A percentile compares a stretch with the other conserved stretches of the same genome.
phyloP scores from a whole-genome alignment of 2,329 filamentous ascomycete species.

The Epichloe aotearoae region DNA sequence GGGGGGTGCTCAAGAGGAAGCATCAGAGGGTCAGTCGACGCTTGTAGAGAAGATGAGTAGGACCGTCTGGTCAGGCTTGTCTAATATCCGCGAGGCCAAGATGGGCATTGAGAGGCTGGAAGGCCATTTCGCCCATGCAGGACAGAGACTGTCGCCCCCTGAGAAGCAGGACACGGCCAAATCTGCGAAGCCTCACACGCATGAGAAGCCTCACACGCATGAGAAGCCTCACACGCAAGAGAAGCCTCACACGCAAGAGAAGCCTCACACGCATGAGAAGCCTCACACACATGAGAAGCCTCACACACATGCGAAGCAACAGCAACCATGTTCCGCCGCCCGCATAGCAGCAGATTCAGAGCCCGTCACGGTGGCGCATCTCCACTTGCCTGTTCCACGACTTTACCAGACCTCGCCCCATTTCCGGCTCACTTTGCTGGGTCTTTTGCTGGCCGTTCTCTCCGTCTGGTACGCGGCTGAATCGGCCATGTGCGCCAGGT shows the following conservation, averaged over 20 bases:
- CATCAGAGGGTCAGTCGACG: conserved; percentile 27
- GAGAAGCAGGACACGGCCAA: neutral
- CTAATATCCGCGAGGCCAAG: conserved; percentile 40
- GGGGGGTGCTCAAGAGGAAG: conserved; percentile 8
- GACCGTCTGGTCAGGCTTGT: conserved; percentile 35
- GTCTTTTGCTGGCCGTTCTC: conserved; percentile 29
- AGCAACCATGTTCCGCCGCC: conserved; percentile 5
- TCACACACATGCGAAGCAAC: neutral
- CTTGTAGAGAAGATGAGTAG: conserved; percentile 38
- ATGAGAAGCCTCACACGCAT: neutral
- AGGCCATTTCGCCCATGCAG: conserved; percentile 31
- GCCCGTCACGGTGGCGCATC: conserved; percentile 17
- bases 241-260: too few species aligned
- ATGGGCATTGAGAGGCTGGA: conserved; percentile 46
- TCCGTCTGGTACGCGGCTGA: conserved; percentile 43
- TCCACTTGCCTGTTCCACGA: conserved; percentile 31
- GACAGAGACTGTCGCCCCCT: conserved; percentile 12
- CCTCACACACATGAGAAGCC: neutral
- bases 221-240: neutral
- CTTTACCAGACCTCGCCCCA: conserved; percentile 31
- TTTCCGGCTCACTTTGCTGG: conserved; percentile 36
- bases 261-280: neutral
- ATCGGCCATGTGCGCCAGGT: conserved; percentile 36
- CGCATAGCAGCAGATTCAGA: conserved; percentile 8
- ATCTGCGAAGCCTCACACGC: neutral